A percentile compares a stretch with the other conserved stretches of the same genome.
phyloP scores from a whole-genome alignment of 2,329 filamentous ascomycete genomes.

The Penicillium sp. region DNA sequence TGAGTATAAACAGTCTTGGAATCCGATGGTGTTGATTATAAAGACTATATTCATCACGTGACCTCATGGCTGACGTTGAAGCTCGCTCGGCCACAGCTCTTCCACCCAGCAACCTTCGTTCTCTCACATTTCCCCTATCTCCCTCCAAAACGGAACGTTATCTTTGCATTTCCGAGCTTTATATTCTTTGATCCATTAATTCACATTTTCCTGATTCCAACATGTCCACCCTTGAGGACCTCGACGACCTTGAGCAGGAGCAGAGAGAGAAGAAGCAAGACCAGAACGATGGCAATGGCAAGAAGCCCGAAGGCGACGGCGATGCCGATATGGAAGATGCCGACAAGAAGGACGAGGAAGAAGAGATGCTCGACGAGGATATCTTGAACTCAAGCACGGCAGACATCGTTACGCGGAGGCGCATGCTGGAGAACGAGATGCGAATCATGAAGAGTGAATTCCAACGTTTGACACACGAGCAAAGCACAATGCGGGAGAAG shows the following conservation, averaged over 20 bases:
- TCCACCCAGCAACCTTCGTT: conserved; percentile 22
- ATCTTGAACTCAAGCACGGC: conserved; percentile 90
- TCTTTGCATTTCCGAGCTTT: neutral
- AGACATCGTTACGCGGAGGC: conserved; percentile 88
- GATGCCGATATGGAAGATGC: conserved; percentile 93
- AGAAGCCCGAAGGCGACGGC: conserved; percentile 61
- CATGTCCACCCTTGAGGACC: conserved; percentile 91
- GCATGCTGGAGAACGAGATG: conserved; percentile 94
- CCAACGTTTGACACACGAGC: conserved; percentile 91
- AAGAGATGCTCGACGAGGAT: conserved; percentile 87
- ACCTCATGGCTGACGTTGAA: conserved; percentile 36
- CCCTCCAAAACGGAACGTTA: conserved; percentile 6
- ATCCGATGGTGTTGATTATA: conserved; percentile 4
- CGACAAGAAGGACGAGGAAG: conserved; percentile 67
- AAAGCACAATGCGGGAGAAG: conserved; percentile 94
- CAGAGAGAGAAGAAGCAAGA: conserved; percentile 71
- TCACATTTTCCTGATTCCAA: conserved; percentile 15
- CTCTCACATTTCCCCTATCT: conserved; percentile 15
- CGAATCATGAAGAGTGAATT: conserved; percentile 98
- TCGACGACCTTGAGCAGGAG: conserved; percentile 83
- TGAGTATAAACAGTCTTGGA: neutral
- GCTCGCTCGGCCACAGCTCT: conserved; percentile 36
- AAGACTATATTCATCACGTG: conserved; percentile 30
- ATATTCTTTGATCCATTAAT: conserved; percentile 9
- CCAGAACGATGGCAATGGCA: conserved; percentile 58